Evolutionary conservation across 805 yeast genomes (phyloP).

Genomic region (Lipomyces yamanashiensis): DNA sequence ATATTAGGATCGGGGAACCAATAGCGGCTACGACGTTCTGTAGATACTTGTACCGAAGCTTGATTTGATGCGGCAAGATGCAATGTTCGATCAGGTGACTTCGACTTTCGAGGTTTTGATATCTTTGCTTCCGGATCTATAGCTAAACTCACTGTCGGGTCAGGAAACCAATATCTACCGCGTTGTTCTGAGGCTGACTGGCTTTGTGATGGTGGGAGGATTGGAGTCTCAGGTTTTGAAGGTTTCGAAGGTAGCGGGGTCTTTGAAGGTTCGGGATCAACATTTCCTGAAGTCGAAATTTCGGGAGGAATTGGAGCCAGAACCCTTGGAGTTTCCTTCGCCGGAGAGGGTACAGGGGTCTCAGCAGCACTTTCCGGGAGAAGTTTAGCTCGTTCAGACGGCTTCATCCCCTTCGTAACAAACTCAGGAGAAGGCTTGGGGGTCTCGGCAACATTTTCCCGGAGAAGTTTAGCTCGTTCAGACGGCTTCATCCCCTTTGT

Average conservation of each 20-base stretch:
- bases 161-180: background rate
- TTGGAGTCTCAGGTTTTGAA: background rate
- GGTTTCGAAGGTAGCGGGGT: background rate
- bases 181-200: background rate
- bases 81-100: background rate
- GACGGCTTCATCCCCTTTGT: slow-evolving; percentile 13
- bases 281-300: background rate
- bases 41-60: background rate
- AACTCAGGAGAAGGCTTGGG: no score
- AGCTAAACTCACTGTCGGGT: no score
- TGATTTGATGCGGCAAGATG: background rate
- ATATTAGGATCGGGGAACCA: slow-evolving; percentile 6
- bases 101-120: background rate
- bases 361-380: background rate
- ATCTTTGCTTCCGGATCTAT: no score
- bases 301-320: background rate
- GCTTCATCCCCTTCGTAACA: slow-evolving; percentile 9
- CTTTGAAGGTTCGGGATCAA: background rate
- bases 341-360: no score
- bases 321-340: background rate
- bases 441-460: background rate
- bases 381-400: slow-evolving; percentile 7
- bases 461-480: slow-evolving; percentile 3
- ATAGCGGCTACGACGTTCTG: background rate
- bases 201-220: background rate